A percentile compares a stretch with the other conserved stretches of the same genome.
phyloP scores from a whole-genome alignment of 2,329 filamentous ascomycete genomes.

The Metarhizium sp. region DNA sequence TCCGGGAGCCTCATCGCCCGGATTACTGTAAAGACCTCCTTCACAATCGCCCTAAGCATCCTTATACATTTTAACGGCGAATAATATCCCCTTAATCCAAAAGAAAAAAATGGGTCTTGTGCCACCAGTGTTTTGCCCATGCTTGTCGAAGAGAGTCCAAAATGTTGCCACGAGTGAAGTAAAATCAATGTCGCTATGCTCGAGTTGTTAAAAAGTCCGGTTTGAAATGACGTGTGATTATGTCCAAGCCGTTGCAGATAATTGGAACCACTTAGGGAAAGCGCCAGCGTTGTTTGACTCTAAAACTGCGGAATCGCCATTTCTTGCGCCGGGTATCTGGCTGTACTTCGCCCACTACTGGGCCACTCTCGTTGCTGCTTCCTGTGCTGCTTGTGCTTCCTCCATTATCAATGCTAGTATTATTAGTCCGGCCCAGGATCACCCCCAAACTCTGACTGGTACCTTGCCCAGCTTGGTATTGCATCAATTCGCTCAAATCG shows the following conservation, averaged over 20 bases:
- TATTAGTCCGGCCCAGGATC: conserved; percentile 9
- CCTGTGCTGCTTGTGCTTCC: conserved; percentile 7
- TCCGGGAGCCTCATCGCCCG: background rate
- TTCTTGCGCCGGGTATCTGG: background rate
- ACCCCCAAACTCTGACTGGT: conserved; percentile 12
- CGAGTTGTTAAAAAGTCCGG: background rate
- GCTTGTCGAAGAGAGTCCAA: background rate
- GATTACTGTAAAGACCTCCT: background rate
- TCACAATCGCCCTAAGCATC: too few species aligned
- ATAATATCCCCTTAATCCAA: background rate
- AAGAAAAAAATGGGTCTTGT: background rate
- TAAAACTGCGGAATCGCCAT: conserved; percentile 5
- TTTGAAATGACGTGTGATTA: background rate
- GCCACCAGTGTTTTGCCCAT: background rate
- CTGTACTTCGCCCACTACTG: conserved; percentile 4
- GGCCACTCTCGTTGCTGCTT: conserved; percentile 6
- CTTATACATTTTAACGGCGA: too few species aligned
- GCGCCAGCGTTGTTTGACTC: conserved; percentile 5
- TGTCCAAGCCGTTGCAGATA: background rate
- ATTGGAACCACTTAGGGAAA: background rate
- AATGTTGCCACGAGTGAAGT: background rate
- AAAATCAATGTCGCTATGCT: background rate
- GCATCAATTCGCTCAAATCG: conserved; percentile 18
- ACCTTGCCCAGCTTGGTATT: conserved; percentile 11
- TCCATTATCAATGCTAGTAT: background rate